These are phyloP conservation scores for Anisodus acutangulus DNA, from an alignment of 257 asterid species.

Conservation along the genomic window DNA sequence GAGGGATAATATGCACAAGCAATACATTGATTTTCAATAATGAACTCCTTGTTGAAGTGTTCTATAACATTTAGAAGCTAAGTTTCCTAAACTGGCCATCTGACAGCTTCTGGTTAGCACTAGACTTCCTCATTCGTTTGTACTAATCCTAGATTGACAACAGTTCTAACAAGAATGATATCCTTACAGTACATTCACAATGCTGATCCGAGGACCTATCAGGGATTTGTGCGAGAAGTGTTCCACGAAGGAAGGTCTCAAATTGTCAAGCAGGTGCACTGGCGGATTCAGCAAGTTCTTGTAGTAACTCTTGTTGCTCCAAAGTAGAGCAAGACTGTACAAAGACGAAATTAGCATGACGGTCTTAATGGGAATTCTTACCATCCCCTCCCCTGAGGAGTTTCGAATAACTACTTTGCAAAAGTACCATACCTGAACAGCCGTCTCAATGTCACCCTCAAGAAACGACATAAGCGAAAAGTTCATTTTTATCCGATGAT, in stretches of 20 bases:
- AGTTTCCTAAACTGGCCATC: not conserved
- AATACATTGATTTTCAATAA: not conserved
- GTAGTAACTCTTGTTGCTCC: constrained; percentile 92
- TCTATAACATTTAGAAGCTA: not conserved
- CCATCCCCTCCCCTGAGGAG: too few relatives aligned
- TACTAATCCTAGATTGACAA: not conserved
- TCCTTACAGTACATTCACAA: not conserved
- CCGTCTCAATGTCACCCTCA: constrained; percentile 87
- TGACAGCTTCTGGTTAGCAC: not conserved
- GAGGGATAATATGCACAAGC: not conserved
- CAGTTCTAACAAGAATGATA: not conserved
- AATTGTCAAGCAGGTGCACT: constrained; percentile 42
- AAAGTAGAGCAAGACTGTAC: constrained; percentile 79
- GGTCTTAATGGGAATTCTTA: not conserved
- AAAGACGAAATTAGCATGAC: constrained; percentile 32
- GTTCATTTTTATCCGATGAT: constrained; percentile 94
- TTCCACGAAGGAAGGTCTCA: not conserved
- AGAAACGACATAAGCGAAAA: constrained; percentile 85
- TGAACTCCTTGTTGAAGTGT: constrained; percentile 18
- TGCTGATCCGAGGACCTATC: not conserved
- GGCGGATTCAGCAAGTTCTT: constrained; percentile 82
- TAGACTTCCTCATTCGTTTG: constrained; percentile 9
- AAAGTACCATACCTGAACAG: constrained; percentile 73
- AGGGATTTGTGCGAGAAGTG: not conserved
- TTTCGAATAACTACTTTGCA: not conserved